phyloP scores from a whole-genome alignment of 2,329 filamentous ascomycete species.

The Aurifilum marmelostoma region DNA sequence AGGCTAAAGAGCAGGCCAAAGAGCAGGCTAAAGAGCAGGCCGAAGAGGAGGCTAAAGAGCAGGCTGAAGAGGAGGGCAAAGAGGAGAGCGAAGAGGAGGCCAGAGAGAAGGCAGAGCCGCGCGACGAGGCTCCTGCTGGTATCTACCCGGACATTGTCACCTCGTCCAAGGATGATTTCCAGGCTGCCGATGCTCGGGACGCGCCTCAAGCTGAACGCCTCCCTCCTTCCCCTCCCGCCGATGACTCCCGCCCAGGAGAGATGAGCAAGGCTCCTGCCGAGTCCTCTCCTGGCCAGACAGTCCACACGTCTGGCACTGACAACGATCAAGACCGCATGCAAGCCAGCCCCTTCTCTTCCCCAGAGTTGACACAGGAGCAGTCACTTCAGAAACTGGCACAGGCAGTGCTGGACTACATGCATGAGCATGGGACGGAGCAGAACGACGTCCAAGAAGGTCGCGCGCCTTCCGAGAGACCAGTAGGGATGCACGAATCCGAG shows the following conservation, averaged over 20 bases:
- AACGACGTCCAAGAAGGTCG: neutral
- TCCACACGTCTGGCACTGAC: neutral
- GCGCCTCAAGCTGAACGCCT: neutral
- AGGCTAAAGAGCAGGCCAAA: neutral
- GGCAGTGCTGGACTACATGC: neutral
- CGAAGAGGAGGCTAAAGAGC: neutral
- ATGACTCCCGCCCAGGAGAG: neutral
- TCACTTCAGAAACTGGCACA: neutral
- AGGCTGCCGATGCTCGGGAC: neutral
- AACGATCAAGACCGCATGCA: neutral
- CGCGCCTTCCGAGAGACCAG: neutral
- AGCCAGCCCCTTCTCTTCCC: neutral
- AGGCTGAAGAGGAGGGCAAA: too few relatives aligned
- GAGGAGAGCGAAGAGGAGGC: too few relatives aligned
- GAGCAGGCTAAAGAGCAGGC: neutral
- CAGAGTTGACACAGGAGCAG: neutral
- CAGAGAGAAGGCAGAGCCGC: too few relatives aligned
- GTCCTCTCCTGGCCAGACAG: neutral
- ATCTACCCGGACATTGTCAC: too few relatives aligned
- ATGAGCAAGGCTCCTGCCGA: neutral
- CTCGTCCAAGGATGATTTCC: neutral
- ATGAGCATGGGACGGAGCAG: neutral
- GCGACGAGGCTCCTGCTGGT: neutral
- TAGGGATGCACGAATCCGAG: constrained; percentile 8
- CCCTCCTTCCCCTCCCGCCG: neutral